A percentile compares a stretch with the other conserved stretches of the same genome.
phyloP scores from a whole-genome alignment of 768 basidiomycete species.

The Leccinellum rugosiceps region DNA sequence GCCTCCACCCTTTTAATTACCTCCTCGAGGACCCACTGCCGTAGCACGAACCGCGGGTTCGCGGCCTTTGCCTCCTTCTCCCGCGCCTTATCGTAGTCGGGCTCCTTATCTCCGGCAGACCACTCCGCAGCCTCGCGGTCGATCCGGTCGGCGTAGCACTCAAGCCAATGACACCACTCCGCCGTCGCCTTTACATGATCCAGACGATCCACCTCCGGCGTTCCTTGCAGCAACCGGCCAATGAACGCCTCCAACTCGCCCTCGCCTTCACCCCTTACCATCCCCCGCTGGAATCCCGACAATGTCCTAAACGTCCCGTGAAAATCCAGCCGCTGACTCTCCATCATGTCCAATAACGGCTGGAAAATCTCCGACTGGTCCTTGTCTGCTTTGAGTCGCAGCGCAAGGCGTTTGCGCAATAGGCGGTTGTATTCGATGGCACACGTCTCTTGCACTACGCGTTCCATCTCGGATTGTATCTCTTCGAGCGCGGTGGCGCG shows the following conservation, averaged over 20 bases:
- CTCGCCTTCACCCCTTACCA: conserved; percentile 20
- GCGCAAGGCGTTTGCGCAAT: conserved; percentile 81
- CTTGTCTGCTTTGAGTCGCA: conserved; percentile 48
- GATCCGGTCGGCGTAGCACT: conserved; percentile 57
- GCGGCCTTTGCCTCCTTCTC: conserved; percentile 48
- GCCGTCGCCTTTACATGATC: conserved; percentile 43
- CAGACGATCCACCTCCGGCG: conserved; percentile 45
- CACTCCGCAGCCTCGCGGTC: conserved; percentile 49
- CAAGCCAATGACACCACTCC: conserved; percentile 65
- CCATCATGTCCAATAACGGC: conserved; percentile 74
- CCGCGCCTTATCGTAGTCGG: conserved; percentile 46
- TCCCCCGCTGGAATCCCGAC: conserved; percentile 52
- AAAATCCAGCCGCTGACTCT: conserved; percentile 78
- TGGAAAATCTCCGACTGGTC: conserved; percentile 63
- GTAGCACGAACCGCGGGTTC: conserved; percentile 89
- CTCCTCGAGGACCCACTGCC: conserved; percentile 97
- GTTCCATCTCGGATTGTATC: conserved; percentile 59
- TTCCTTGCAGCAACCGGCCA: conserved; percentile 41
- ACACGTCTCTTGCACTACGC: conserved; percentile 55
- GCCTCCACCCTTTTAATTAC: conserved; percentile 74
- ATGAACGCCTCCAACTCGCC: conserved; percentile 40
- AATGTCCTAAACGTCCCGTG: conserved; percentile 80
- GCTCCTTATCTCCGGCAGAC: conserved; percentile 21
- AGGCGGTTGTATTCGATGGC: conserved; percentile 61
- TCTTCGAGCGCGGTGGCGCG: conserved; percentile 50